Base-by-base conservation (phyloP, 768 basidiomycete species). In the Mycena alexandri region DNA sequence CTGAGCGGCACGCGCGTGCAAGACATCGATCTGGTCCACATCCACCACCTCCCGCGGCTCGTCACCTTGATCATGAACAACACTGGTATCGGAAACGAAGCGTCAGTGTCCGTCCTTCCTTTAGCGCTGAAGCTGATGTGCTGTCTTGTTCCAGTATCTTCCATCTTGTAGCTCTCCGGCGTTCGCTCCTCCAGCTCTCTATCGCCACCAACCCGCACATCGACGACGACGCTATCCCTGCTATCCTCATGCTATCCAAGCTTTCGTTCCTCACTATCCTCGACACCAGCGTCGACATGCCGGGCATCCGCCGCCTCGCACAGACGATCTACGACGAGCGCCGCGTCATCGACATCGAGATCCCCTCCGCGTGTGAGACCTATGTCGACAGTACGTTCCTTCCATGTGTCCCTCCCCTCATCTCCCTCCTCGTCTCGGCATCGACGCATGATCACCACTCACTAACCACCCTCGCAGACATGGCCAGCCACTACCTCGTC, bases 31-130 rank as follows among this genome's bases (percentile, higher is more conserved):
- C 72, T 91, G 19, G 75, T 79, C 16, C 77, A 85, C 61, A 82
- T 90, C 22, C 85, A 87, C 61, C 85, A 84, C 65, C 82, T 90
- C 17, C 87, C 85, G 5, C 81, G 78, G 51, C 81, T 90, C 13
- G 74, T 81, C 6, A 78, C 74, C 14, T 78, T 91, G 36, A 73
- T 79, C 43, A 76, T 90, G 22, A 82, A 84, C 71, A 81, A 84
- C 63, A 89, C 89, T 11, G 82, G 83, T 13, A 85, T 90, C 38
- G 82, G 85, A 43, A 88, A 90, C 70, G 89, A 90, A 82, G 86
- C 84, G 90, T 90, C 64, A 53, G 85, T 72, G 21, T 36, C 24
- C 42, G 21, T 22, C 57, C 46, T 12, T 56, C 42, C n/a, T 53
- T 63, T 44, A 29, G 21, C 44, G 14, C 61, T 24, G 47, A 43